Base-by-base conservation (phyloP, 2,329 filamentous ascomycete genomes). In the Cladophialophora bantiana region DNA sequence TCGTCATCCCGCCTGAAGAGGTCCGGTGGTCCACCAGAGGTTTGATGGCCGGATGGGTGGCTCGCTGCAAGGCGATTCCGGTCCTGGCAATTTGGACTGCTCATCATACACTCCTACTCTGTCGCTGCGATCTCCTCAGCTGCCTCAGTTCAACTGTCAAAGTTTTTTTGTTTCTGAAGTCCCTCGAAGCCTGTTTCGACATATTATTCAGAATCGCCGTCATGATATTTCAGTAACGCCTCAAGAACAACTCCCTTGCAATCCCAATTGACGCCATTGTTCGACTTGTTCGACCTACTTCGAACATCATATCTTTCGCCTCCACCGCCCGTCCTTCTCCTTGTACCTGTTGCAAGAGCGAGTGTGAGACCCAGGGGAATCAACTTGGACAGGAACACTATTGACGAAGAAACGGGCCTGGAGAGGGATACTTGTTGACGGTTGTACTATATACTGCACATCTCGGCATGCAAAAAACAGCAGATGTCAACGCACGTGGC, bases 1-100 rank as follows among this genome's bases (percentile, higher is more conserved):
- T 61, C 63, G 63, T 62, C 63, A 65, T 57, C 63, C 34, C 32
- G 52, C 35, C 38, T 36, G 55, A 64, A 53, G 48, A 48, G 40
- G 13, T 55, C 62, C 18, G 34, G 31, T 48, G 63, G 56, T 61
- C 63, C 63, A 62, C 58, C 52, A 48, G 32, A 36, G n/a, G 52
- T 52, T 52, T 62, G 60, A 62, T 56, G 60, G 50, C 60, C 3
- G 48, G 60, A 62, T 62, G 60, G 50, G 15, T 38, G 31, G 45
- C 35, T 53, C 59, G 38, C 45, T 54, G 59, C 59, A 40, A 7
- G n/a, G 26, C 60, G 38, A 54, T 55, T 55, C 59, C 59, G 9
- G 20, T 34, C 45, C 50, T 7, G 50, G 59, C 35, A 62, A 55
- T 55, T 50, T 55, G 35, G 15, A 26, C 34, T 62, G 59, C 59